Base-by-base conservation (phyloP, 306 rosid genomes). In the Sophora flavescens region DNA sequence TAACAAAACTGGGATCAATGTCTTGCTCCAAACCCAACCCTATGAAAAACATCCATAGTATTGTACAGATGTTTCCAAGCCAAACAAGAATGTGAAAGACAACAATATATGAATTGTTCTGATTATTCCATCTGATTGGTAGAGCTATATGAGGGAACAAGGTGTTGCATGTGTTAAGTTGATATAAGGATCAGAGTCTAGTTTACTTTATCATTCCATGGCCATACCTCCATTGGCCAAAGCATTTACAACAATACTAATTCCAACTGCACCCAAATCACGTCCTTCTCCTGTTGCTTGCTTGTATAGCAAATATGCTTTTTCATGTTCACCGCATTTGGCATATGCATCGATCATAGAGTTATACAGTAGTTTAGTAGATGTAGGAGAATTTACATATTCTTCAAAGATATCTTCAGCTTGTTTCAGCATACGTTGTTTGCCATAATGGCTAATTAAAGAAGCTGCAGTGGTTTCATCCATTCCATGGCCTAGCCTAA, bases 331-430 rank as follows among this genome's bases (percentile, higher is more conserved):
- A 76, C 93, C 92, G 67, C 96, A 90, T 84, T 91, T 94, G 76
- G 85, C 85, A 78, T 87, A 94, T 26, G 88, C 93, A 89, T 89
- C 89, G 39, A 94, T 89, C 97, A 94, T 89, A 56, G 94, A 83
- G 75, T 88, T 87, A 81, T 79, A 87, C 36, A 89, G 62, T 54
- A 79, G 78, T 76, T 74, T 83, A 44, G 80, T 54, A 44, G 82
- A 77, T 22, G 75, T 57, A n/a, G 80, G 61, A 26, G 89, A 87
- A 73, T 86, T 88, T 32, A 68, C 82, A 83, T 85, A 87, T 80
- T 82, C 86, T 56, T 84, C 83, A 86, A 86, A 94, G 54, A 90
- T 63, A 73, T 89, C 93, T 75, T 85, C 81, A 41, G 98, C 98
- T 72, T 85, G 81, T 84, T 84, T 85, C 81, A 91, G 82, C 82